These are phyloP conservation scores for Ophiostoma quercus DNA, from an alignment of 2,329 filamentous ascomycete species.

Conservation along the genomic window DNA sequence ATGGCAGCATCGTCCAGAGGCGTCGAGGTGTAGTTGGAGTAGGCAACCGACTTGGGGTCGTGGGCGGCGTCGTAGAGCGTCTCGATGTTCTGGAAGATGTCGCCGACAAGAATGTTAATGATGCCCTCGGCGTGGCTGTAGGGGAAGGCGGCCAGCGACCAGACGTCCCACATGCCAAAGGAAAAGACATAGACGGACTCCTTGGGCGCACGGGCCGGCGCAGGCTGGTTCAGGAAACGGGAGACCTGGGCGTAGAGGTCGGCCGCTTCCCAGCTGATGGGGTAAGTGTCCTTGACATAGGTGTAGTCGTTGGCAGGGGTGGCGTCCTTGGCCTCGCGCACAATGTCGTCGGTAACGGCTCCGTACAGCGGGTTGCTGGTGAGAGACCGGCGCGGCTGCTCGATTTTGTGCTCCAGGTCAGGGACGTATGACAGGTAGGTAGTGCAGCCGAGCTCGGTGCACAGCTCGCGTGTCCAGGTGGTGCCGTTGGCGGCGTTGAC, in stretches of 20 bases:
- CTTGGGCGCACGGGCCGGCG: conserved; percentile 34
- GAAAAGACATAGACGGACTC: conserved; percentile 51
- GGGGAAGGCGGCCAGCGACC: conserved; percentile 47
- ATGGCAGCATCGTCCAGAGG: conserved; percentile 9
- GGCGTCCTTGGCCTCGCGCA: conserved; percentile 31
- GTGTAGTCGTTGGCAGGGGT: conserved; percentile 41
- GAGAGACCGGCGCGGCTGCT: conserved; percentile 35
- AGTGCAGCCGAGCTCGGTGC: conserved; percentile 45
- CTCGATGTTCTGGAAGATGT: conserved; percentile 45
- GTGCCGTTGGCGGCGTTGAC: conserved; percentile 27
- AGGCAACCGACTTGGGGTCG: conserved; percentile 41
- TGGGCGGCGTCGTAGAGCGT: conserved; percentile 43
- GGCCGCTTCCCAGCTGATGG: conserved; percentile 36
- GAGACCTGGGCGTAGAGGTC: conserved; percentile 45
- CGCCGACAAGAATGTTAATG: conserved; percentile 36
- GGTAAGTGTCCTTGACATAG: conserved; percentile 42
- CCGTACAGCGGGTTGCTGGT: conserved; percentile 54
- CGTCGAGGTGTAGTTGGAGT: conserved; percentile 38
- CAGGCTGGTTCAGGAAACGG: conserved; percentile 41
- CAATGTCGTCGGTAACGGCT: conserved; percentile 36
- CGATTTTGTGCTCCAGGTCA: neutral
- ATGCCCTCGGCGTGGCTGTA: conserved; percentile 36
- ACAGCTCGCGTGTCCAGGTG: conserved; percentile 47
- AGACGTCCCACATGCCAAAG: conserved; percentile 52
- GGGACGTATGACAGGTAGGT: conserved; percentile 46